Base-by-base conservation (phyloP, 257 asterid species). In the Osmanthus fragrans region DNA sequence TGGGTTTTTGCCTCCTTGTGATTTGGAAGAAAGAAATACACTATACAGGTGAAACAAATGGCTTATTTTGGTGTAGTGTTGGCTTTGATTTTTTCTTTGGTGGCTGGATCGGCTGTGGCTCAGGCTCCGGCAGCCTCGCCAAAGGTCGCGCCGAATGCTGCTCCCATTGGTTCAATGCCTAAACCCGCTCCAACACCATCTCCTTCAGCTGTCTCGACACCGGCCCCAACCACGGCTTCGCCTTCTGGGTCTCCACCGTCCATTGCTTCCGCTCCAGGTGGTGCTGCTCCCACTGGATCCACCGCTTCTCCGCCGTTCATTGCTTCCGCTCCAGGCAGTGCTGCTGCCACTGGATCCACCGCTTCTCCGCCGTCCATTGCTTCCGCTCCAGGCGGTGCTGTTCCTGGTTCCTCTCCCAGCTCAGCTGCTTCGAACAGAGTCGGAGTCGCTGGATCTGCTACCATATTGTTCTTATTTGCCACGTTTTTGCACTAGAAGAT, bases 41-140 rank as follows among this genome's bases (percentile, higher is more conserved):
- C 34, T 32, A 3, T 32, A 32, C 34, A 37, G 42, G 37, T 29
- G 72, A 21, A 25, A 71, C 36, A 8, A 21, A 86, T 86, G 89
- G 84, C 87, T 83, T 81, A 2, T 71, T 78, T 83, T 7, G 42
- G 42, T 23, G 72, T 73, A 0, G 4, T 79, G 13, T 30, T 79
- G 34, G 78, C 77, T 37, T 51, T 89, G 51, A 37, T 88, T 68
- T 73, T 87, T 40, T 86, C 85, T 73, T 58, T 82, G 77, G 77
- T 85, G 19, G 70, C 79, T 18, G 87, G 86, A 77, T 87, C 90
- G 9, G 88, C 85, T 7, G 27, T 82, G 1, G 79, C 85, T 80
- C 91, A 89, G 72, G 81, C 88, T 23, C 93, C 93, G 13, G 27
- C 71, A 0, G 84, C 87, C 49, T 12, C 91, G 34, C 91, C 91